Percentiles rank a stretch among this genome's conserved stretches.
phyloP scores from a whole-genome alignment of 371 early-diverging fungal genomes.

The Mucor circinelloides region DNA sequence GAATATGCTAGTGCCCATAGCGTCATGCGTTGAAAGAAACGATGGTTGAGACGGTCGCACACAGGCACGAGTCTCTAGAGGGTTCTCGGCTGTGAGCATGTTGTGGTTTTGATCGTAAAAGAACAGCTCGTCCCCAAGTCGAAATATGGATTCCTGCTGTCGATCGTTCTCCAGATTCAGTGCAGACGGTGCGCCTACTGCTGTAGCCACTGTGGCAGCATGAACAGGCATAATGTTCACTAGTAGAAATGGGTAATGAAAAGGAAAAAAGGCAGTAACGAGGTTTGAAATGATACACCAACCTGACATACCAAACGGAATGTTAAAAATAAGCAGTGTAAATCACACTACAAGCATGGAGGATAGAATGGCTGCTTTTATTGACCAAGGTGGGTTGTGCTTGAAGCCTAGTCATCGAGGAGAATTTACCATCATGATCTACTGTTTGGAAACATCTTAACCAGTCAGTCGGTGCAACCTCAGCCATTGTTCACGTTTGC shows the following conservation, averaged over 20 bases:
- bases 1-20: constrained; percentile 37
- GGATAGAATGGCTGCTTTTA: too few relatives aligned
- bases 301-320: not conserved
- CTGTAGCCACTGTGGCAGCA: not conserved
- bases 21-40: constrained; percentile 23
- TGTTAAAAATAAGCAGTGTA: not conserved
- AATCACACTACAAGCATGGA: not conserved
- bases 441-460: not conserved
- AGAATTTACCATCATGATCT: not conserved
- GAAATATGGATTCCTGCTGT: constrained; percentile 26
- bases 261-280: not conserved
- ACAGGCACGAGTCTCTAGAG: constrained; percentile 38
- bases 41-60: constrained; percentile 19
- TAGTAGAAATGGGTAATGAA: not conserved
- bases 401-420: too few relatives aligned
- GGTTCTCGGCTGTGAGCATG: constrained; percentile 36
- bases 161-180: not conserved
- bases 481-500: not conserved
- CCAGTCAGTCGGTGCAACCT: not conserved
- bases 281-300: not conserved
- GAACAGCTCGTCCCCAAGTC: constrained; percentile 40
- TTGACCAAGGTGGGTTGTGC: too few relatives aligned
- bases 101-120: constrained; percentile 36
- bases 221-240: not conserved
- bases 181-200: not conserved